A percentile compares a stretch with the other conserved stretches of the same genome.
phyloP scores from a whole-genome alignment of 1,284 basidiomycete genomes.

The Malassezia sympodialis region DNA sequence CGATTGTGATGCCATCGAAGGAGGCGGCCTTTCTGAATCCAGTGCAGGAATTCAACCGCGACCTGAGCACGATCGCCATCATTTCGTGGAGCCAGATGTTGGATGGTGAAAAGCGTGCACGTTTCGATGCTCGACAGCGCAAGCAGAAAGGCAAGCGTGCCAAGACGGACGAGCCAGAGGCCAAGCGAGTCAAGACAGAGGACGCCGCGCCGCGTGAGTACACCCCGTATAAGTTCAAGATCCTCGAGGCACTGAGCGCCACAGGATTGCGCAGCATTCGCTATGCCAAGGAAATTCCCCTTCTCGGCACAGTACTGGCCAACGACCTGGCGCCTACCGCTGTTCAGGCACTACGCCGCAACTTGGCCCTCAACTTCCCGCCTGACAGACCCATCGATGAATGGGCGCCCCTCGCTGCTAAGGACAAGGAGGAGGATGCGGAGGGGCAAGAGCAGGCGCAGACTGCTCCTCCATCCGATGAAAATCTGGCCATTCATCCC shows the following conservation, averaged over 20 bases:
- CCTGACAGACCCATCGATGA: constrained; percentile 50
- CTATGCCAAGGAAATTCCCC: constrained; percentile 93
- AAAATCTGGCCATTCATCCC: constrained; percentile 26
- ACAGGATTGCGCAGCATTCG: constrained; percentile 91
- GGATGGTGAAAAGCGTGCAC: constrained; percentile 59
- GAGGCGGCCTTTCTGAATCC: constrained; percentile 75
- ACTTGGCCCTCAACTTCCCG: constrained; percentile 78
- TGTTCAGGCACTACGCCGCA: constrained; percentile 73
- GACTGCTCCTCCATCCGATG: background rate
- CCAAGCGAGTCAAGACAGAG: constrained; percentile 16
- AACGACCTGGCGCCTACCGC: constrained; percentile 83
- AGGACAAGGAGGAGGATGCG: background rate
- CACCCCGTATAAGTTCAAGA: constrained; percentile 61
- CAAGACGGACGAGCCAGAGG: constrained; percentile 4
- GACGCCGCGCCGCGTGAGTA: constrained; percentile 45
- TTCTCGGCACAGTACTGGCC: constrained; percentile 79
- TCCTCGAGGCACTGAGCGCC: constrained; percentile 90
- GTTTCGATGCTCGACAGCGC: constrained; percentile 51
- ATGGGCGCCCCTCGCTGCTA: constrained; percentile 16
- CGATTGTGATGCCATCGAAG: constrained; percentile 43
- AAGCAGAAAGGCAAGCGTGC: constrained; percentile 22
- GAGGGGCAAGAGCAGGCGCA: constrained; percentile 13
- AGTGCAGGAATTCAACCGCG: constrained; percentile 96
- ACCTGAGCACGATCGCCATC: constrained; percentile 81
- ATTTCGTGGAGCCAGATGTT: constrained; percentile 68